Evolutionary conservation across 441 rosid genomes (phyloP), one percentile per base, ranked within the genome.

Genomic region (Adansonia rubrostipa): DNA sequence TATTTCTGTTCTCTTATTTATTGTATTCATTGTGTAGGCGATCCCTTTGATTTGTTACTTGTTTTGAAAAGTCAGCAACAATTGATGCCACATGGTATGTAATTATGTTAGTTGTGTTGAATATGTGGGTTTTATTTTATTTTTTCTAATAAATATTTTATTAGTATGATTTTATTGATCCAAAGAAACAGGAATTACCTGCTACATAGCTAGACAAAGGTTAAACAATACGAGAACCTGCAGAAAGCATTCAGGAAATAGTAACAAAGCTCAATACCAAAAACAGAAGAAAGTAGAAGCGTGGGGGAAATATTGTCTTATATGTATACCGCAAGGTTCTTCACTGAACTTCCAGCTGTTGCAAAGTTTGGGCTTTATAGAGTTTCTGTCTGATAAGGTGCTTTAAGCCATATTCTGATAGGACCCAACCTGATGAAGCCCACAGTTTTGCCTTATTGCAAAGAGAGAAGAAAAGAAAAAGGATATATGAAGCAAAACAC

Each of bases 1-100:
- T 60, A 47, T 67, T 68, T 17, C 45, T 44, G 24, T 50, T 48
- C 0, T 71, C 63, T 68, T 68, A 66, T 75, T 64, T 73, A 3
- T 62, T 54, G 8, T 5, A 71, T 50, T 77, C 71, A 47, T 47
- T 74, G 68, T 63, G 64, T 58, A 73, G 85, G 83, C 74, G n/a
- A 75, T 64, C 60, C 62, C 22, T 17, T 28, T 36, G 78, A 17
- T 63, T 62, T 48, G 65, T 73, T 56, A 40, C 65, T 57, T 3
- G 3, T 73, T 36, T 33, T 73, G 76, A 56, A 45, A 40, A 56
- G 65, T 40, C 76, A 17, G 65, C 51, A 73, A 42, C 51, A 40
- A 11, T 56, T 57, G 65, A 40, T 6, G 50, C 17, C 36, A 56
- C 50, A 36, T 5, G 76, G 76, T 73, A 73, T 56, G 76, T 20